phyloP scores from a whole-genome alignment of 2,329 filamentous ascomycete genomes.

The Akanthomyces dipterigenus region DNA sequence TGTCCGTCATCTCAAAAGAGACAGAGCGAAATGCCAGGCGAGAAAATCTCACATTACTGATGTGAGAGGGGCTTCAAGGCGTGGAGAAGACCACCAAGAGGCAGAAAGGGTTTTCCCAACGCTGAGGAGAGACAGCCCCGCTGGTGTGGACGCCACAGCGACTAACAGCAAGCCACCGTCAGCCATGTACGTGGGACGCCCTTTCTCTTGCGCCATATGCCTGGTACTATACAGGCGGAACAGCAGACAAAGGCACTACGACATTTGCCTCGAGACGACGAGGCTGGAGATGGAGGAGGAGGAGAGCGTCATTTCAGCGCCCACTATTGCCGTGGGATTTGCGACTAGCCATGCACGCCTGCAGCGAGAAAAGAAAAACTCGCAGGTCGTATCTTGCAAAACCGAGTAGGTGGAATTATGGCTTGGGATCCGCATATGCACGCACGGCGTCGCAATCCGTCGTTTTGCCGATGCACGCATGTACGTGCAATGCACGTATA shows the following conservation, averaged over 20 bases:
- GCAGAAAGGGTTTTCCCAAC: neutral
- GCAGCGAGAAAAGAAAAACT: neutral
- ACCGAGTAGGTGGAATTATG: slow-evolving; percentile 8
- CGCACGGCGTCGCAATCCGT: slow-evolving; percentile 1
- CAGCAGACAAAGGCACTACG: neutral
- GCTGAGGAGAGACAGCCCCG: neutral
- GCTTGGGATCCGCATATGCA: slow-evolving; percentile 10
- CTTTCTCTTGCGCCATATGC: neutral
- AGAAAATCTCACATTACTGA: neutral
- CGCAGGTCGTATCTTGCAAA: slow-evolving; percentile 1
- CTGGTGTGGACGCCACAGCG: neutral
- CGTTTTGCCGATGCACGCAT: neutral
- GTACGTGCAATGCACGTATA: neutral
- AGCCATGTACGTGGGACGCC: neutral
- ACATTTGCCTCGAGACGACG: neutral
- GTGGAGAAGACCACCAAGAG: no score
- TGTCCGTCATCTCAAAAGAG: slow-evolving; percentile 9
- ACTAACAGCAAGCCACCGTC: neutral
- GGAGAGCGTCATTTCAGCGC: neutral
- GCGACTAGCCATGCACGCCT: neutral
- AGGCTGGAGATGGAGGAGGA: neutral
- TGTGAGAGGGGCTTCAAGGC: neutral
- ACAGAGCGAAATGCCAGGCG: neutral
- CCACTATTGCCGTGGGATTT: neutral
- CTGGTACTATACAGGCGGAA: neutral